Conservation (phyloP, 208 protist genomes). For the Trypanosoma avium region DNA sequence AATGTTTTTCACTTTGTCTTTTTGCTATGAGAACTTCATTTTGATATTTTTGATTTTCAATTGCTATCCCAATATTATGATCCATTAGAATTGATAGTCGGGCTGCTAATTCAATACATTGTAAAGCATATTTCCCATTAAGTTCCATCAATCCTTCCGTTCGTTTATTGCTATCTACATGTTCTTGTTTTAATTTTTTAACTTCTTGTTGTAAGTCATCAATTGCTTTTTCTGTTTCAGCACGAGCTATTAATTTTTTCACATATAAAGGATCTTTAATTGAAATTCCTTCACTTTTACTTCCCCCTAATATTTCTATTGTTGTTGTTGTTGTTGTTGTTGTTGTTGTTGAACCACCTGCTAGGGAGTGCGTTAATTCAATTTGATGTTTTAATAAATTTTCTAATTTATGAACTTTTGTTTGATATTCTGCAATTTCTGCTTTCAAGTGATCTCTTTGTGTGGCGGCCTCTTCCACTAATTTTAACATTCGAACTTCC, state of each 20-base stretch:
- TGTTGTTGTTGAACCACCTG: too few relatives aligned
- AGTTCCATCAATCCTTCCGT: conserved; percentile 48
- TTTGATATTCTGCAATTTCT: conserved; percentile 49
- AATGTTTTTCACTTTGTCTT: conserved; percentile 38
- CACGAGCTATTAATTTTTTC: conserved; percentile 58
- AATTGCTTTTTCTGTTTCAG: conserved; percentile 55
- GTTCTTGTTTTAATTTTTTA: conserved; percentile 20
- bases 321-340: too few relatives aligned
- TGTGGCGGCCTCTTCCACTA: conserved; percentile 69
- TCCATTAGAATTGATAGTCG: conserved; percentile 70
- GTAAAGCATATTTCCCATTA: conserved; percentile 71
- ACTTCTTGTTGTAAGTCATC: conserved; percentile 61
- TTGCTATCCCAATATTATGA: conserved; percentile 65
- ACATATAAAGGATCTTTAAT: conserved; percentile 53
- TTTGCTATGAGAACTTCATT: conserved; percentile 45
- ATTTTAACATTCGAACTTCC: conserved; percentile 67
- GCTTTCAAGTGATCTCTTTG: conserved; percentile 76
- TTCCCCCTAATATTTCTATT: too few relatives aligned
- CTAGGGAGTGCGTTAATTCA: conserved; percentile 62
- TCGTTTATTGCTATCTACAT: conserved; percentile 25
- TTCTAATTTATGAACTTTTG: conserved; percentile 49
- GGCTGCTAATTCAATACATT: conserved; percentile 67
- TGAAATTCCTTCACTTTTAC: too few relatives aligned
- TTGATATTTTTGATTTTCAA: conserved; percentile 57
- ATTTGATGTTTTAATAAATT: conserved; percentile 74